phyloP scores from a whole-genome alignment of 495 filamentous ascomycete species.

The Pyrenula aspistea region DNA sequence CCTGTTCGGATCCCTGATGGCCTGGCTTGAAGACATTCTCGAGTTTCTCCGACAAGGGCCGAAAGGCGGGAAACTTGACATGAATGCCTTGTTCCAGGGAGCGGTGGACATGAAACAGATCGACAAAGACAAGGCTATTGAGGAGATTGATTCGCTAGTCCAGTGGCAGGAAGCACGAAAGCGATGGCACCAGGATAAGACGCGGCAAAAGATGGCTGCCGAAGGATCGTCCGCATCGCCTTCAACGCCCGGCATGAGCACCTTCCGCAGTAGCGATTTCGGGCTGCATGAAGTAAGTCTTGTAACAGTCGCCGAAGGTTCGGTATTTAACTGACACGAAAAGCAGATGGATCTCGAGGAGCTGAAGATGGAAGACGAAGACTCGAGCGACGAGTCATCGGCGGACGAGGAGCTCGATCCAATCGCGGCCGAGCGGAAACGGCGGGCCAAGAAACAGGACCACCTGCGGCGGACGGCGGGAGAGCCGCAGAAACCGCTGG shows the following conservation, averaged over 20 bases:
- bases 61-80: slow-evolving; percentile 65
- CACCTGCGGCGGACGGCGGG: slow-evolving; percentile 71
- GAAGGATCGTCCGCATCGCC: slow-evolving; percentile 41
- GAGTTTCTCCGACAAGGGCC: slow-evolving; percentile 86
- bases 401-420: slow-evolving; percentile 72
- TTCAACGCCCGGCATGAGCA: slow-evolving; percentile 23
- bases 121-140: slow-evolving; percentile 57
- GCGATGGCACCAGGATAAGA: slow-evolving; percentile 96
- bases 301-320: too few relatives aligned
- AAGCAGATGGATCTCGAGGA: slow-evolving; percentile 72
- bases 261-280: slow-evolving; percentile 70
- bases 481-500: slow-evolving; percentile 75
- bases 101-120: slow-evolving; percentile 55
- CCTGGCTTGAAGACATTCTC: slow-evolving; percentile 94
- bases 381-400: slow-evolving; percentile 53
- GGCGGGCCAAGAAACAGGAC: slow-evolving; percentile 63
- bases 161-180: slow-evolving; percentile 91
- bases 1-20: slow-evolving; percentile 89
- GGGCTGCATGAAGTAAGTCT: slow-evolving; percentile 65
- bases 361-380: slow-evolving; percentile 63
- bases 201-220: slow-evolving; percentile 94
- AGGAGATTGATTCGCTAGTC: slow-evolving; percentile 74
- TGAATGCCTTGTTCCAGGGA: slow-evolving; percentile 82
- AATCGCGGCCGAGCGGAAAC: slow-evolving; percentile 71
- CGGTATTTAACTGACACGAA: too few relatives aligned